Percentiles rank a stretch among this genome's conserved stretches.
These are phyloP conservation scores for Collybia nuda DNA, from an alignment of 768 basidiomycete species.

Conservation along the genomic window DNA sequence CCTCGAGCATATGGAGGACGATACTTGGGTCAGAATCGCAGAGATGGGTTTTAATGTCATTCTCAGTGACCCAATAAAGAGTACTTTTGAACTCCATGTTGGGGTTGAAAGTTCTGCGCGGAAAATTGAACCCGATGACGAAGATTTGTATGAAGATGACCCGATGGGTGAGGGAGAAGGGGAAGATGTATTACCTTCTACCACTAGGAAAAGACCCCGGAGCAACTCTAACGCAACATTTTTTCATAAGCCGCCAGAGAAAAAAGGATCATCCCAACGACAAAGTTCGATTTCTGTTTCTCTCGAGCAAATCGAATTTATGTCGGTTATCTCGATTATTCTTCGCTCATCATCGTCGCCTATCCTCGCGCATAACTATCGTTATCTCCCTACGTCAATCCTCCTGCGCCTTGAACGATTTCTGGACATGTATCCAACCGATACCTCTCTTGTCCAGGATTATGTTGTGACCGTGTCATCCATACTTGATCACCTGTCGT, in stretches of 20 bases:
- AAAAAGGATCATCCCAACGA: conserved; percentile 10
- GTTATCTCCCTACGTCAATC: conserved; percentile 47
- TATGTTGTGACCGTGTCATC: conserved; percentile 69
- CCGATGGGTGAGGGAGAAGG: conserved; percentile 26
- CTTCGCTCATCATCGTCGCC: conserved; percentile 60
- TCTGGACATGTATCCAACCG: conserved; percentile 61
- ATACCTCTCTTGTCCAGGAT: conserved; percentile 79
- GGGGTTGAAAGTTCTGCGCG: conserved; percentile 27
- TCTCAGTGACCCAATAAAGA: conserved; percentile 54
- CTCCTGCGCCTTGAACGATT: conserved; percentile 53
- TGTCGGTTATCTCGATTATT: conserved; percentile 60
- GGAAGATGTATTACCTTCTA: conserved; percentile 15
- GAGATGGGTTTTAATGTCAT: conserved; percentile 78
- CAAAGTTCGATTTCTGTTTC: conserved; percentile 28
- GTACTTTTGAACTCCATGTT: conserved; percentile 27
- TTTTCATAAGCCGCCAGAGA: conserved; percentile 19
- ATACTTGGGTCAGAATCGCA: conserved; percentile 66
- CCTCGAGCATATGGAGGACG: conserved; percentile 68
- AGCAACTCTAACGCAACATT: conserved; percentile 17
- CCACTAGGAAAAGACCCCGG: conserved; percentile 38
- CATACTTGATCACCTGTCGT: conserved; percentile 70
- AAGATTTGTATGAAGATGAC: conserved; percentile 31
- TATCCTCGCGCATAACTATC: conserved; percentile 42
- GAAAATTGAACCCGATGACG: conserved; percentile 29
- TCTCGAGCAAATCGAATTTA: conserved; percentile 71